A percentile compares a stretch with the other conserved stretches of the same genome.
Evolutionary conservation across 2,329 filamentous ascomycete genomes (phyloP).

Genomic region (Claviceps quebecensis): DNA sequence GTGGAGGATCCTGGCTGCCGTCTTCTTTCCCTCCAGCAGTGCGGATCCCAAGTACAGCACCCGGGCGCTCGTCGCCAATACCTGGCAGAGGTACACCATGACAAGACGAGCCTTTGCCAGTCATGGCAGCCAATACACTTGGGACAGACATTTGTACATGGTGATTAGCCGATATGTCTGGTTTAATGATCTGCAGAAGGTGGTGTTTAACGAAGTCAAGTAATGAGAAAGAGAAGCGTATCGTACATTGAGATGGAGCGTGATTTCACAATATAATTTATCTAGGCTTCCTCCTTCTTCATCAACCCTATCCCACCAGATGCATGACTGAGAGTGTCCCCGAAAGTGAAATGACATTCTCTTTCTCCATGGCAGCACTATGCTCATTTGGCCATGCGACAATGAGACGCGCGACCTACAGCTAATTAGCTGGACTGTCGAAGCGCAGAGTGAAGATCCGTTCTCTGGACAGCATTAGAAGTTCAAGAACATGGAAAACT

Average conservation of each 20-base stretch:
- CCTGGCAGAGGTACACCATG: slow-evolving; percentile 20
- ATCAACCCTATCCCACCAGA: background rate
- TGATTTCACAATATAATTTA: background rate
- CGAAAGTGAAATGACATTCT: background rate
- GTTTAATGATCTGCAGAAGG: slow-evolving; percentile 19
- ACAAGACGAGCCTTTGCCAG: slow-evolving; percentile 23
- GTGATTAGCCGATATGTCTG: slow-evolving; percentile 25
- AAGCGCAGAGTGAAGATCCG: no score
- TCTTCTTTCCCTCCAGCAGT: slow-evolving; percentile 9
- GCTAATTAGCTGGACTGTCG: no score
- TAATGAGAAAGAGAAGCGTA: background rate
- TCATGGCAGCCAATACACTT: slow-evolving; percentile 25
- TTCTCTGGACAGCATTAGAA: no score
- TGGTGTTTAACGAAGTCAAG: slow-evolving; percentile 2
- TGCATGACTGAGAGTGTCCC: background rate
- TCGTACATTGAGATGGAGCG: background rate
- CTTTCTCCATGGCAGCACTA: no score
- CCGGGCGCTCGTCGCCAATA: slow-evolving; percentile 21
- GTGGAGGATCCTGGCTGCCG: slow-evolving; percentile 9
- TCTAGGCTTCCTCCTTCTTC: background rate
- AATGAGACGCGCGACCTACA: no score
- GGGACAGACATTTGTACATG: slow-evolving; percentile 26
- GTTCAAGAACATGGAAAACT: no score
- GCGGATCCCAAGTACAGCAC: slow-evolving; percentile 9
- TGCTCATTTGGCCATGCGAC: no score